These are phyloP conservation scores for Prunus yedoensis DNA, from an alignment of 331 rosid species.

Conservation along the genomic window DNA sequence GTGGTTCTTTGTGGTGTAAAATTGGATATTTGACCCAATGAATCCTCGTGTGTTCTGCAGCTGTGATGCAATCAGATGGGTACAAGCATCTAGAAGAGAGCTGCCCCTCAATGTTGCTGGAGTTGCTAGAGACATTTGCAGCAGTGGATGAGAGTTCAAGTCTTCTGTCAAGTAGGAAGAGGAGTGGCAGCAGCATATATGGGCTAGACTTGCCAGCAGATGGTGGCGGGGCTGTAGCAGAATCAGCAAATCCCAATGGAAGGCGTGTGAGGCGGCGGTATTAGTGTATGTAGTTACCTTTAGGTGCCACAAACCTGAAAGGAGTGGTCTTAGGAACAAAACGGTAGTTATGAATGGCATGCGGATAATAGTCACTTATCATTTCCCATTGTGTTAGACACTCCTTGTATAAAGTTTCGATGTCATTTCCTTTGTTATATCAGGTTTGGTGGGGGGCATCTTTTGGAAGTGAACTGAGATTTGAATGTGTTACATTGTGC, in stretches of 20 bases:
- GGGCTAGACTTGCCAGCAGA: conserved; percentile 67
- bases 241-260: conserved; percentile 57
- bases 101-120: conserved; percentile 70
- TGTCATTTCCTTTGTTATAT: neutral
- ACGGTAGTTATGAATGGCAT: conserved; percentile 9
- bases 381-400: conserved; percentile 17
- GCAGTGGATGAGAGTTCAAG: conserved; percentile 56
- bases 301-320: conserved; percentile 25
- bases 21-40: neutral
- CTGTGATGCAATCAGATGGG: conserved; percentile 80
- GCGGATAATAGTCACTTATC: neutral
- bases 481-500: conserved; percentile 9
- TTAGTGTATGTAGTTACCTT: conserved; percentile 27
- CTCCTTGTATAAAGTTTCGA: conserved; percentile 16
- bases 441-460: conserved; percentile 2
- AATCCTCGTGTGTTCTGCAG: conserved; percentile 31
- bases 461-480: neutral
- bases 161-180: conserved; percentile 54
- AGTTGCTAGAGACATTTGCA: conserved; percentile 71
- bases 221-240: conserved; percentile 57
- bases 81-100: conserved; percentile 69
- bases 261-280: conserved; percentile 73
- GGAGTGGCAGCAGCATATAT: conserved; percentile 68
- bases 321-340: conserved; percentile 14
- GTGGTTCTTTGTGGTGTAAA: neutral